Conservation (phyloP, 2,329 filamentous ascomycete genomes). For the Penicillium sp. region DNA sequence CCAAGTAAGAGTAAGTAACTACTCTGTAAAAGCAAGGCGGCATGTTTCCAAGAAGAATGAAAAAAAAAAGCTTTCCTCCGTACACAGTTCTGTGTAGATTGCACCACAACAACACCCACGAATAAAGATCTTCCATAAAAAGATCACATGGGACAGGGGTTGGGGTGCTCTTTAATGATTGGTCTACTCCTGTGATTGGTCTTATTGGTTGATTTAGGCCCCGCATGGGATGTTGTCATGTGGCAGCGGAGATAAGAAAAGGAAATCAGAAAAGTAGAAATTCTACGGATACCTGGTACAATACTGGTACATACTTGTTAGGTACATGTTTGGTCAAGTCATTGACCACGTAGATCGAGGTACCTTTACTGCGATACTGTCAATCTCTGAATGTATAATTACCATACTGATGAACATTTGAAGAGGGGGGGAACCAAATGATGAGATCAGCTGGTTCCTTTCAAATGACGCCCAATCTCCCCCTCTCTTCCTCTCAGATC, state of each 20-base stretch:
- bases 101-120: background rate
- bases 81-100: background rate
- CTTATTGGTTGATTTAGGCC: constrained; percentile 17
- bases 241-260: constrained; percentile 4
- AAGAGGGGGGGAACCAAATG: background rate
- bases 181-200: background rate
- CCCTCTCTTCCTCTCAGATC: background rate
- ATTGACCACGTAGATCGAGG: background rate
- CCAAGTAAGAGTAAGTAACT: background rate
- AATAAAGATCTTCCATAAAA: constrained; percentile 1
- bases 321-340: background rate
- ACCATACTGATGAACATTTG: background rate
- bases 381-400: background rate
- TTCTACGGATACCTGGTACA: background rate
- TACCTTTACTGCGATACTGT: background rate
- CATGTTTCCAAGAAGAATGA: background rate
- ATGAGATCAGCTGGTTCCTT: constrained; percentile 16
- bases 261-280: background rate
- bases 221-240: constrained; percentile 25
- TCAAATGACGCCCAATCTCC: constrained; percentile 6
- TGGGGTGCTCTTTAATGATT: background rate
- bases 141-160: constrained; percentile 2
- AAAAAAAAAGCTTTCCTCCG: too few species aligned
- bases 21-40: too few species aligned
- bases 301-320: background rate